A percentile compares a stretch with the other conserved stretches of the same genome.
Conservation (phyloP, 176 grass and related monocot species). For the Cenchrus americanus region DNA sequence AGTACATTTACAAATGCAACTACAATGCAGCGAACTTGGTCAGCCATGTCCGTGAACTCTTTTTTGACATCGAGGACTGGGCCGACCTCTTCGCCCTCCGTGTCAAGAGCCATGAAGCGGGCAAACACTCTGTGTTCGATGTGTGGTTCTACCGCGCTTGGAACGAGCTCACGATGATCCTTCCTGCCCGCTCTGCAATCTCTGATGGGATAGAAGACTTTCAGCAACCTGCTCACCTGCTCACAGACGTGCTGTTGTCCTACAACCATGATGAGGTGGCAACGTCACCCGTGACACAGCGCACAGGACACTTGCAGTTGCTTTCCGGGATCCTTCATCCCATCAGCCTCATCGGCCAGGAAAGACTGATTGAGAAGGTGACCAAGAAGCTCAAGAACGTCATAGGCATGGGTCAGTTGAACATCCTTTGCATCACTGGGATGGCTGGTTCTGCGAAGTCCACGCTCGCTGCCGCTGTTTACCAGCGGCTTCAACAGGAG, state of each 20-base stretch:
- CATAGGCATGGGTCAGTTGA: background rate
- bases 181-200: too few relatives aligned
- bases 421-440: constrained; percentile 9
- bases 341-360: background rate
- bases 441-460: constrained; percentile 48
- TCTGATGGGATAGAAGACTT: too few relatives aligned
- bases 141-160: background rate
- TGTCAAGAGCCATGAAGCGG: background rate
- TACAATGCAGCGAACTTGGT: background rate
- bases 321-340: too few relatives aligned
- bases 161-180: background rate
- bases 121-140: background rate
- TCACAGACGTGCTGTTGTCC: too few relatives aligned
- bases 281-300: too few relatives aligned
- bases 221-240: too few relatives aligned
- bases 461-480: constrained; percentile 23
- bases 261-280: too few relatives aligned
- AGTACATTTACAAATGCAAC: too few relatives aligned
- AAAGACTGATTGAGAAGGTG: constrained; percentile 19
- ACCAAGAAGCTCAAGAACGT: background rate
- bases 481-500: background rate
- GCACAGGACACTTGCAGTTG: too few relatives aligned
- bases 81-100: constrained; percentile 45
- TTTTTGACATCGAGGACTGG: constrained; percentile 48
- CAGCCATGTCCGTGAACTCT: constrained; percentile 38